Evolutionary conservation across 2,329 filamentous ascomycete genomes (phyloP), one percentile per base, ranked within the genome.

Genomic region (Karstenula rhodostoma): DNA sequence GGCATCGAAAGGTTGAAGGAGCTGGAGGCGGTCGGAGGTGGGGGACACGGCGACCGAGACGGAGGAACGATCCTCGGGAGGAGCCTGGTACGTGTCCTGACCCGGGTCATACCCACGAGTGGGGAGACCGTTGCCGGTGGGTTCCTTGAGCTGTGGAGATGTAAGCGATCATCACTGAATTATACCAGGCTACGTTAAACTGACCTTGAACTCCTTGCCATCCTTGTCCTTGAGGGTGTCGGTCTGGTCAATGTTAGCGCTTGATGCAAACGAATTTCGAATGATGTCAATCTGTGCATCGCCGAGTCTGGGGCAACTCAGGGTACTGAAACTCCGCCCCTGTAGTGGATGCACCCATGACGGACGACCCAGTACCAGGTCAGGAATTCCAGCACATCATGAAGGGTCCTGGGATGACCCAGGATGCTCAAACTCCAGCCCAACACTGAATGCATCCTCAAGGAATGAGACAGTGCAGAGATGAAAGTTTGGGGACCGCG

Each of bases 151-250:
- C 84, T 37, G 15, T 7, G 12, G 35, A 37, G 12, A 3, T 3
- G 12, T 37, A 5, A 37, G 35, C 35, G 12, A 5, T 3, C 4
- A 13, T 37, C 35, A 37, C 12, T 15, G 35, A 37, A 9, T 37
- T 9, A 4, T 7, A 15, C 12, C 35, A 37, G 12, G 35, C 3
- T 37, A 15, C 3, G 3, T 4, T 12, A 15, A 4, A 37, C 35
- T 4, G 12, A 37, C 35, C 35, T 88, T 86, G 87, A 98, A 99
- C 78, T 98, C 92, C 60, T 97, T 97, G 81, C 95, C 95, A 73
- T 98, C 89, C 85, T 94, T 94, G 82, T 91, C 94, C 87, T 94
- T 96, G 66, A 99, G 85, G 68, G 86, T 92, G 79, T 98, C 95
- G 73, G 89, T 95, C 48, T 49, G 22, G 4, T 15, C 15, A 8